phyloP scores from a whole-genome alignment of 2,329 filamentous ascomycete genomes.

The Xylogone sp. region DNA sequence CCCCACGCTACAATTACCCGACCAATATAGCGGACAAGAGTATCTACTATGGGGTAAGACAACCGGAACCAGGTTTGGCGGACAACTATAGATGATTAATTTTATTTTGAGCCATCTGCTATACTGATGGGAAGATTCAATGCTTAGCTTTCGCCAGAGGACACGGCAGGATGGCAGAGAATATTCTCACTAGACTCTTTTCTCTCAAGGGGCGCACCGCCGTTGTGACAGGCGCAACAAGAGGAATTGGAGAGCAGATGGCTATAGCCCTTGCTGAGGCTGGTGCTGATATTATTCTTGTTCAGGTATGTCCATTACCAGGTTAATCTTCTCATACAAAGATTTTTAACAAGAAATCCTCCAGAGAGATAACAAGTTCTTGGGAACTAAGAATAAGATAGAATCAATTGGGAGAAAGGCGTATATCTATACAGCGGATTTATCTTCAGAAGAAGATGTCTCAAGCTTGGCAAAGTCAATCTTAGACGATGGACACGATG shows the following conservation, averaged over 20 bases:
- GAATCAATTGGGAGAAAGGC: conserved; percentile 60
- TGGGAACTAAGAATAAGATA: conserved; percentile 54
- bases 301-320: conserved; percentile 15
- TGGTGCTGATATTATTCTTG: conserved; percentile 24
- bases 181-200: conserved; percentile 14
- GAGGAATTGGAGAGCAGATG: conserved; percentile 23
- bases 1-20: too few species aligned
- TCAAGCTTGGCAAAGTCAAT: conserved; percentile 52
- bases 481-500: conserved; percentile 55
- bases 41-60: too few species aligned
- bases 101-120: not conserved
- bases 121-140: not conserved
- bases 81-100: not conserved
- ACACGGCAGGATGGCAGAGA: not conserved
- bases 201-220: conserved; percentile 23
- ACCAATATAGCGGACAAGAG: too few species aligned
- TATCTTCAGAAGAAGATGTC: conserved; percentile 53
- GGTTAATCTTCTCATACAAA: not conserved
- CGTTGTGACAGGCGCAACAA: conserved; percentile 23
- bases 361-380: not conserved
- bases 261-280: conserved; percentile 22
- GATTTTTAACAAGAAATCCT: not conserved
- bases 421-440: conserved; percentile 63
- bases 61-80: not conserved
- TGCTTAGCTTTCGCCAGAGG: not conserved